These are phyloP conservation scores for Rhododendron mucronatum DNA, from an alignment of 148 eudicot genomes.

Conservation along the genomic window DNA sequence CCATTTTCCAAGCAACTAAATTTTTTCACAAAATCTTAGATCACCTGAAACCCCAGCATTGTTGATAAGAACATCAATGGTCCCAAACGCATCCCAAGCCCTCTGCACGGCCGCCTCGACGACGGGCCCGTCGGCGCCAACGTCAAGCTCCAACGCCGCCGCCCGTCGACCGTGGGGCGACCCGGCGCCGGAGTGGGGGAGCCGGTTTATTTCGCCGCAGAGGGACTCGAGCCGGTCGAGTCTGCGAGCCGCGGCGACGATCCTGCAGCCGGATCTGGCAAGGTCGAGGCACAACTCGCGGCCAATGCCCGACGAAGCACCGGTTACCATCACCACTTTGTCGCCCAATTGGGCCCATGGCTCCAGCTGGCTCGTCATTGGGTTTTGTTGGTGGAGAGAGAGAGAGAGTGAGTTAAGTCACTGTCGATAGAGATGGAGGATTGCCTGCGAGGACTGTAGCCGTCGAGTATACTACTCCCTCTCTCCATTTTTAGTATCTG, in stretches of 20 bases:
- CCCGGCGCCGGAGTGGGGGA: too few species aligned
- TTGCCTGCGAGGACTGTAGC: not conserved
- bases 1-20: not conserved
- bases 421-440: not conserved
- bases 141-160: conserved; percentile 34
- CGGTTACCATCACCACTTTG: conserved; percentile 29
- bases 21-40: not conserved
- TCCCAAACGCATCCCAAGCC: conserved; percentile 39
- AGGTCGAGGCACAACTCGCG: conserved; percentile 19
- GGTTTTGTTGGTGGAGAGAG: not conserved
- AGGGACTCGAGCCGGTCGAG: conserved; percentile 19
- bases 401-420: not conserved
- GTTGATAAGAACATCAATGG: conserved; percentile 33
- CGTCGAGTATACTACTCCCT: too few species aligned
- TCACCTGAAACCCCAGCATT: conserved; percentile 43
- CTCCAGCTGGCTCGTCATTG: conserved; percentile 2
- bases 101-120: conserved; percentile 26
- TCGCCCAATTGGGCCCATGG: conserved; percentile 13
- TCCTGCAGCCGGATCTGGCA: conserved; percentile 30
- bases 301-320: conserved; percentile 24
- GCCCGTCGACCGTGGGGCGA: not conserved
- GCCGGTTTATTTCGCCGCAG: conserved; percentile 25
- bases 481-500: too few species aligned
- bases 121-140: conserved; percentile 15
- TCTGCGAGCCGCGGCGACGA: conserved; percentile 31